These are phyloP conservation scores for Glycine latifolia DNA, from an alignment of 306 rosid species.

Conservation along the genomic window DNA sequence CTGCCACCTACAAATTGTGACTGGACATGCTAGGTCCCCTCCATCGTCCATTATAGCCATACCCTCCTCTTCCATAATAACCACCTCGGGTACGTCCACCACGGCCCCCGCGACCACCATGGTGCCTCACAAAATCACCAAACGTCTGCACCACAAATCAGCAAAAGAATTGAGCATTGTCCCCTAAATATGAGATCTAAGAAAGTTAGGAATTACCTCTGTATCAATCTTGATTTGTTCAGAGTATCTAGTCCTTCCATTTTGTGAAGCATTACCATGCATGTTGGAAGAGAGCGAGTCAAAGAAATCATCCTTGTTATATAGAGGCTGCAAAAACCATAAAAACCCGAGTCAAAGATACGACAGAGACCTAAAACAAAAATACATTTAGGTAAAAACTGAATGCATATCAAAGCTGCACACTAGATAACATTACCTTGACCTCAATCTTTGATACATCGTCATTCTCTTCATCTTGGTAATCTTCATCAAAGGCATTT, in stretches of 20 bases:
- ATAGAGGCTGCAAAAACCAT: constrained; percentile 61
- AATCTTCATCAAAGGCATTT: constrained; percentile 64
- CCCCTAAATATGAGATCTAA: constrained; percentile 16
- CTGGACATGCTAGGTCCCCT: constrained; percentile 69
- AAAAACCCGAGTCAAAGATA: constrained; percentile 40
- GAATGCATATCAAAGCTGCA: constrained; percentile 22
- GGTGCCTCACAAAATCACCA: constrained; percentile 78
- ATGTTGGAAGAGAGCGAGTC: constrained; percentile 74
- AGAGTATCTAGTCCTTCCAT: constrained; percentile 80
- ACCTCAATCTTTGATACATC: constrained; percentile 58
- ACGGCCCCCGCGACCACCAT: constrained; percentile 59
- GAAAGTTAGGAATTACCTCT: constrained; percentile 59
- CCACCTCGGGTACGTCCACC: constrained; percentile 86
- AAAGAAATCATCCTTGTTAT: constrained; percentile 93
- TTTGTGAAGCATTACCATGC: constrained; percentile 59
- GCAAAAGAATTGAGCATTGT: constrained; percentile 35
- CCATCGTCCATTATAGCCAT: constrained; percentile 74
- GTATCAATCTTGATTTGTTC: constrained; percentile 89
- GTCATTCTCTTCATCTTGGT: constrained; percentile 66
- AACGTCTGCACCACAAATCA: constrained; percentile 75
- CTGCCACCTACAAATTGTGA: constrained; percentile 48
- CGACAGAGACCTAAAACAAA: neutral
- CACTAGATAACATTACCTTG: constrained; percentile 56
- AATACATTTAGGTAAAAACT: constrained; percentile 1
- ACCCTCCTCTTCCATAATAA: constrained; percentile 79